These are phyloP conservation scores for Cucurbita maxima DNA, from an alignment of 306 rosid genomes.

Conservation along the genomic window DNA sequence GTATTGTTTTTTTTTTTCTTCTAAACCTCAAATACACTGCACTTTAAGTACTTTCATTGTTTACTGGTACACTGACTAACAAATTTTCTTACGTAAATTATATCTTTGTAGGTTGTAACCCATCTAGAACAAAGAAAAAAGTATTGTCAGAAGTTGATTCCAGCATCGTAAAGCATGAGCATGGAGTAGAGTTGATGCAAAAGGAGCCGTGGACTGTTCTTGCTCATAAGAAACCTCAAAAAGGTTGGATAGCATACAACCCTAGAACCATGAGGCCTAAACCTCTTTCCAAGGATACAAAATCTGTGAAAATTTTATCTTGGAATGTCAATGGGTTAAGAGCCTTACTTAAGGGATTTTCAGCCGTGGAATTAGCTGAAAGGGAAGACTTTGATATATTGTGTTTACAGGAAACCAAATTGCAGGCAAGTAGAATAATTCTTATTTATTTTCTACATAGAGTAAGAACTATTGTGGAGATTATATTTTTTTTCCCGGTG, in stretches of 20 bases:
- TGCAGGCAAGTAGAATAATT: constrained; percentile 46
- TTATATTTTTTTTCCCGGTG: neutral
- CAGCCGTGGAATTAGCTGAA: constrained; percentile 62
- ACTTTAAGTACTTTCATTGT: constrained; percentile 4
- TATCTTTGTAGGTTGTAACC: constrained; percentile 30
- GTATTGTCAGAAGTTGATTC: constrained; percentile 22
- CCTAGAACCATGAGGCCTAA: constrained; percentile 74
- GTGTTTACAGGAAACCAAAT: constrained; percentile 94
- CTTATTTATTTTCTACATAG: neutral
- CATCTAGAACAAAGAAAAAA: constrained; percentile 25
- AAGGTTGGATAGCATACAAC: constrained; percentile 82
- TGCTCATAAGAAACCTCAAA: constrained; percentile 93
- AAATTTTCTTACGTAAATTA: neutral
- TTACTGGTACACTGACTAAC: neutral
- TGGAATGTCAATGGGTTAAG: constrained; percentile 97
- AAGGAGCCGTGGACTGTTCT: constrained; percentile 80
- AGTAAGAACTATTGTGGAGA: neutral
- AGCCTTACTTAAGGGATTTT: constrained; percentile 77
- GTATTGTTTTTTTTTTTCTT: neutral
- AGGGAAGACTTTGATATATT: constrained; percentile 79
- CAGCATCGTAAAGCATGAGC: constrained; percentile 13
- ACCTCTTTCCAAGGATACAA: constrained; percentile 40
- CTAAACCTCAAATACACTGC: neutral
- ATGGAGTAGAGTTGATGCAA: constrained; percentile 16
- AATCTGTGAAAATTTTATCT: constrained; percentile 59